Percentiles rank a stretch among this genome's conserved stretches.
phyloP scores from a whole-genome alignment of 2,329 filamentous ascomycete genomes.

The Hymenoscyphus scutula region DNA sequence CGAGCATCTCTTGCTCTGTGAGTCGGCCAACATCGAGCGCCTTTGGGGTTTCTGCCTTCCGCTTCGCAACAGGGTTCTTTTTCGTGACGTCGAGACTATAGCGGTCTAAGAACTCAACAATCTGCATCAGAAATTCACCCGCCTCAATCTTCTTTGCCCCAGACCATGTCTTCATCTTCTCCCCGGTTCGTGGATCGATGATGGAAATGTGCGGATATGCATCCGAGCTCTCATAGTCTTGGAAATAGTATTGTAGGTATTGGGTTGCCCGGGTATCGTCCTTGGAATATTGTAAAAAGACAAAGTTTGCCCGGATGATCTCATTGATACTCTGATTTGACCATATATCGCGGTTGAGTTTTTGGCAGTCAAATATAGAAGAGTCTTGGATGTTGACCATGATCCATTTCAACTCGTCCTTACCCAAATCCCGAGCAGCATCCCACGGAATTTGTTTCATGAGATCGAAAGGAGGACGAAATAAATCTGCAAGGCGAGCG shows the following conservation, averaged over 20 bases:
- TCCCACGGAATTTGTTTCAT: slow-evolving; percentile 83
- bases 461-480: slow-evolving; percentile 86
- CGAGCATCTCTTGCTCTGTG: slow-evolving; percentile 96
- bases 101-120: slow-evolving; percentile 94
- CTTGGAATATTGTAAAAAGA: slow-evolving; percentile 93
- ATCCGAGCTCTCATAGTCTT: slow-evolving; percentile 72
- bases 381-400: slow-evolving; percentile 94
- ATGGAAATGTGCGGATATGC: slow-evolving; percentile 96
- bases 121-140: slow-evolving; percentile 81
- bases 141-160: slow-evolving; percentile 75
- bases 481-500: slow-evolving; percentile 82
- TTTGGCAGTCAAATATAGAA: slow-evolving; percentile 90
- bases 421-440: slow-evolving; percentile 78
- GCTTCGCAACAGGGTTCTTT: slow-evolving; percentile 87
- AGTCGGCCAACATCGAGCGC: slow-evolving; percentile 78
- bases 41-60: slow-evolving; percentile 68
- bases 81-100: slow-evolving; percentile 86
- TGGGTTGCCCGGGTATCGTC: slow-evolving; percentile 73
- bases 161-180: slow-evolving; percentile 96
- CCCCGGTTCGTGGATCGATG: slow-evolving; percentile 90
- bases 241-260: slow-evolving; percentile 90
- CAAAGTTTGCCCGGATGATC: slow-evolving; percentile 86
- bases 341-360: slow-evolving; percentile 93
- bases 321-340: slow-evolving; percentile 77
- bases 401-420: slow-evolving; percentile 89